Base-by-base conservation (phyloP, 768 basidiomycete species). In the Auricularia cornea region DNA sequence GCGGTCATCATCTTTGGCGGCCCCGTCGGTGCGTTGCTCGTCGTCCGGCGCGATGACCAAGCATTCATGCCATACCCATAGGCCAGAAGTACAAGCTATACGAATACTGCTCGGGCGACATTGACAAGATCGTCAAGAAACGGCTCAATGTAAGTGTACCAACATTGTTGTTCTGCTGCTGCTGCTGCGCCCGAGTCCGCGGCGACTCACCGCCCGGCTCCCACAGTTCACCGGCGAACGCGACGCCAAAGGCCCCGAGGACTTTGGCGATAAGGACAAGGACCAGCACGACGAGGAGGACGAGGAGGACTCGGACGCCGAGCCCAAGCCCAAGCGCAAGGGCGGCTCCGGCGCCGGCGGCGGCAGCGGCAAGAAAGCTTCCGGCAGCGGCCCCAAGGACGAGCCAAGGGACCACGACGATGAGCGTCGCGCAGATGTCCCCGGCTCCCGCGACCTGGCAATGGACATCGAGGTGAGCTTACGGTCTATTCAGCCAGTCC, bases 1-100 rank as follows among this genome's bases (percentile, higher is more conserved):
- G 89, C 89, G 3, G 90, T 93, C 72, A 89, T 92, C 73, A 90
- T 93, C 72, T 92, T 93, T 66, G 90, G 87, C 85, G 59, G 62
- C 80, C 71, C 10, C 52, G 32, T 60, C 4, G 60, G 56, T 67
- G 62, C 56, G 30, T 51, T 51, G 38, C 63, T 59, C 48, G 54
- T 48, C 40, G 8, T 29, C 40, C 62, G 29, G 33, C 59, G 32
- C 48, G 62, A 35, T 54, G 56, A 64, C 23, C 29, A 60, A 54
- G 29, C 60, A 30, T 48, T 38, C 40, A 71, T 89, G 88, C 90
- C 78, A 87, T 89, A 74, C 83, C 86, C 35, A 81, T 86, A 60
- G 89, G 90, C 20, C 89, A 92, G 73, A 85, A 89, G 76, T 74
- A 85, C 66, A 92, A 91, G 77, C 81, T 91, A 23, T 90, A 89